phyloP scores from a whole-genome alignment of 2,329 filamentous ascomycete genomes.

The Rhynchosporium secalis region DNA sequence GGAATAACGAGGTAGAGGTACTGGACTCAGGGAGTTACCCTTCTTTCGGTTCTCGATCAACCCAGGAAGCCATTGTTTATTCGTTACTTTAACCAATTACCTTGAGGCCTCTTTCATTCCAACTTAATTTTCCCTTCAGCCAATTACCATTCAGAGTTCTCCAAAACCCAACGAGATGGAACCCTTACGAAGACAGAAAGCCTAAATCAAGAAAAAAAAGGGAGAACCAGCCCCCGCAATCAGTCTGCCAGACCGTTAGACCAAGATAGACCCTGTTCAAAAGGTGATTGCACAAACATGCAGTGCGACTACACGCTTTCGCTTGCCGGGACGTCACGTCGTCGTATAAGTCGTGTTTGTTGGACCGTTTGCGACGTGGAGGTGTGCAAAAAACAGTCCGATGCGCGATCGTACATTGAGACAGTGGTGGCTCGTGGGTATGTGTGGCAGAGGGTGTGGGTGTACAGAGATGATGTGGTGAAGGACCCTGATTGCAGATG shows the following conservation, averaged over 20 bases:
- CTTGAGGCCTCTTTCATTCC: too few relatives aligned
- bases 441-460: not conserved
- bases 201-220: not conserved
- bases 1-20: not conserved
- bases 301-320: not conserved
- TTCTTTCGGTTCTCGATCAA: not conserved
- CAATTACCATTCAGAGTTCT: not conserved
- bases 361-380: not conserved
- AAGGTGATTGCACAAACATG: not conserved
- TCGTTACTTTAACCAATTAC: not conserved
- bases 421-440: not conserved
- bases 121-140: not conserved
- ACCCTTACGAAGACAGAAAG: not conserved
- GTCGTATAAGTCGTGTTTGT: not conserved
- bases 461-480: conserved; percentile 2
- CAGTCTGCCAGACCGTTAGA: not conserved
- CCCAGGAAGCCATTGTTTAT: too few relatives aligned
- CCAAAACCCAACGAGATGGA: conserved; percentile 1
- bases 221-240: not conserved
- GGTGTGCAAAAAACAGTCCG: not conserved
- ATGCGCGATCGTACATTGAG: not conserved
- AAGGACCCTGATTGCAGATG: conserved; percentile 8
- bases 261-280: not conserved
- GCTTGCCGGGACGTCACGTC: conserved; percentile 1
- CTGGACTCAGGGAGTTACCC: too few relatives aligned